Evolutionary conservation across 2,329 filamentous ascomycete species (phyloP).

Genomic region (Talaromyces sp.): DNA sequence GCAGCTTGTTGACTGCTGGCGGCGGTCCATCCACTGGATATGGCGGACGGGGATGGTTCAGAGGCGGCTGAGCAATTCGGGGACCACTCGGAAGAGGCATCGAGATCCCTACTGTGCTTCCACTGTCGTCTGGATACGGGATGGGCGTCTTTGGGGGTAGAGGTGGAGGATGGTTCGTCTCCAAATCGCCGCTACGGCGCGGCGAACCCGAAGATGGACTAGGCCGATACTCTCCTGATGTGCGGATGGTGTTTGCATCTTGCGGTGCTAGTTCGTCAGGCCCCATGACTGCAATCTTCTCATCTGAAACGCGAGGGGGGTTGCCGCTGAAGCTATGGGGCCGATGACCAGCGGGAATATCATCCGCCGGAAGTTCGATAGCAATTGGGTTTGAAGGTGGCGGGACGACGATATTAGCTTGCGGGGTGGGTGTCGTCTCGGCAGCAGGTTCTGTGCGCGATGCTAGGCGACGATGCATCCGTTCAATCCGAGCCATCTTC

Average conservation of each 20-base stretch:
- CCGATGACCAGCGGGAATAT: conserved; percentile 18
- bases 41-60: conserved; percentile 48
- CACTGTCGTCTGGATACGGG: conserved; percentile 41
- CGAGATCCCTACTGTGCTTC: conserved; percentile 21
- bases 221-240: conserved; percentile 28
- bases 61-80: conserved; percentile 4
- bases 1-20: conserved; percentile 75
- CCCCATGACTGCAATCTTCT: conserved; percentile 62
- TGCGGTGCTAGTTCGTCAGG: conserved; percentile 46
- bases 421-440: conserved; percentile 5
- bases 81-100: conserved; percentile 26
- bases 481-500: conserved; percentile 77
- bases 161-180: conserved; percentile 52
- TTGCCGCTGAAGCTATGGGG: conserved; percentile 17
- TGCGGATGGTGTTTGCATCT: conserved; percentile 20
- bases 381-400: conserved; percentile 38
- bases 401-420: conserved; percentile 27
- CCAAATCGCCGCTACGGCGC: conserved; percentile 29
- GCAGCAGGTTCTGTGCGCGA: conserved; percentile 34
- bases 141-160: conserved; percentile 73
- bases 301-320: conserved; percentile 46
- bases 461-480: conserved; percentile 65
- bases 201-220: conserved; percentile 33
- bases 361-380: conserved; percentile 55
- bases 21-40: conserved; percentile 81